Base-by-base conservation (phyloP, 495 filamentous ascomycete genomes). In the Xylaria nigripes region DNA sequence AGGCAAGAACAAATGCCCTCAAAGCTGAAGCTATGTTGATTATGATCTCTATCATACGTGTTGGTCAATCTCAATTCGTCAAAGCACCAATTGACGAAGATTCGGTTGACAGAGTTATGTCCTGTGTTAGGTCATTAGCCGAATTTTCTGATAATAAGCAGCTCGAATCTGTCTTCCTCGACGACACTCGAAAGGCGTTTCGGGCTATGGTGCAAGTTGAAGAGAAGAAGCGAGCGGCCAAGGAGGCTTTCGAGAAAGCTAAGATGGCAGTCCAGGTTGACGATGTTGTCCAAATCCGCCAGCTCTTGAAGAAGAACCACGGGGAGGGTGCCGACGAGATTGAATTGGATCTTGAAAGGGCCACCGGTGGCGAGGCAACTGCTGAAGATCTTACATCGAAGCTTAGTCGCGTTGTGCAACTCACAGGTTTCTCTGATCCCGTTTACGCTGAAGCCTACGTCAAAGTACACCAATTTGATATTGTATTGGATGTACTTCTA, bases 371-470 rank as follows among this genome's bases (percentile, higher is more conserved):
- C 42, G 94, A 97, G 66, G 78, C 84, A 8, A 80, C 85, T 6
- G 50, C 70, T 6, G 94, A 95, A 64, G 90, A 95, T 61, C 79
- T 94, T 0, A 82, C 89, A 13, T 94, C 89, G 46, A 99, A 99
- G 70, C 79, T 99, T 49, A 95, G 86, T 76, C 81, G 93, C 13
- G 93, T 99, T 25, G 94, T 97, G 13, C 94, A 97, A 67, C 81
- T 99, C 40, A 99, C 94, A 22, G 94, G 94, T 50, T 99, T 99
- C 80, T 97, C 94, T 1, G 94, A 99, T 63, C 83, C 94, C 6
- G 94, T 99, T 10, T 99, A 99, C 62, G 94, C 89, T 23, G 94
- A 99, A 71, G 94, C 94, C 19, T 97, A 97, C 60, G 91, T 99
- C 64, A 95, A 95, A 61, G 94, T 97, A 6, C 92, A 97, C 71